phyloP scores from a whole-genome alignment of 768 basidiomycete species.

The Exidia glandulosa region DNA sequence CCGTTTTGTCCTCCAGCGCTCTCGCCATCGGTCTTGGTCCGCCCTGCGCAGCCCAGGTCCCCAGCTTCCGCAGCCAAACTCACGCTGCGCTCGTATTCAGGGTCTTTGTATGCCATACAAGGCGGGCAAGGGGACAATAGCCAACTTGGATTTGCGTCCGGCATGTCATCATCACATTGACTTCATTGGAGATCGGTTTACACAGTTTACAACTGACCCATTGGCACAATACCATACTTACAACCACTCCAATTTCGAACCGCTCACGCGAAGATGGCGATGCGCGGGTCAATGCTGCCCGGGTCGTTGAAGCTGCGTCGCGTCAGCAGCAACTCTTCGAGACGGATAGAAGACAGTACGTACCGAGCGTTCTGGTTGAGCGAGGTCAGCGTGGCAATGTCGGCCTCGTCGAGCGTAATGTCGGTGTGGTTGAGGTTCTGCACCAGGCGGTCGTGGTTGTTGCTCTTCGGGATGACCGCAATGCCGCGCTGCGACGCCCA shows the following conservation, averaged over 20 bases:
- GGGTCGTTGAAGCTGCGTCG: slow-evolving; percentile 56
- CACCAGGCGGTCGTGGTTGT: slow-evolving; percentile 29
- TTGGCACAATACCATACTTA: too few relatives aligned
- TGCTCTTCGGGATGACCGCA: slow-evolving; percentile 68
- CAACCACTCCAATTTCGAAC: slow-evolving; percentile 4
- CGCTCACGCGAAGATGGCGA: slow-evolving; percentile 56
- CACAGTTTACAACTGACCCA: too few relatives aligned
- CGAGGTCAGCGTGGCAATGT: slow-evolving; percentile 43
- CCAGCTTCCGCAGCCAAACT: too few relatives aligned
- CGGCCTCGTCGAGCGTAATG: slow-evolving; percentile 43
- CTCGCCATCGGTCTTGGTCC: too few relatives aligned
- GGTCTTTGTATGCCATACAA: too few relatives aligned
- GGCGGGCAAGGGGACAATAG: too few relatives aligned
- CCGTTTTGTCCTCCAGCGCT: not conserved
- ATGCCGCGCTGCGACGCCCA: slow-evolving; percentile 72
- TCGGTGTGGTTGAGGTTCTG: slow-evolving; percentile 42
- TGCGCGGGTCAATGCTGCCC: slow-evolving; percentile 47
- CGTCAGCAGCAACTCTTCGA: slow-evolving; percentile 4
- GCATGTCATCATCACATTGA: too few relatives aligned
- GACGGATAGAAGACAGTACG: not conserved
- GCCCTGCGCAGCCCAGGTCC: too few relatives aligned
- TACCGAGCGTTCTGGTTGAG: slow-evolving; percentile 50
- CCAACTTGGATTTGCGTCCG: too few relatives aligned
- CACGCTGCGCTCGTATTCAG: too few relatives aligned
- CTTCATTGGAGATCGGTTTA: too few relatives aligned